Conservation (phyloP, 192 early-diverging fungal genomes). For the Phycomyces nitens region DNA sequence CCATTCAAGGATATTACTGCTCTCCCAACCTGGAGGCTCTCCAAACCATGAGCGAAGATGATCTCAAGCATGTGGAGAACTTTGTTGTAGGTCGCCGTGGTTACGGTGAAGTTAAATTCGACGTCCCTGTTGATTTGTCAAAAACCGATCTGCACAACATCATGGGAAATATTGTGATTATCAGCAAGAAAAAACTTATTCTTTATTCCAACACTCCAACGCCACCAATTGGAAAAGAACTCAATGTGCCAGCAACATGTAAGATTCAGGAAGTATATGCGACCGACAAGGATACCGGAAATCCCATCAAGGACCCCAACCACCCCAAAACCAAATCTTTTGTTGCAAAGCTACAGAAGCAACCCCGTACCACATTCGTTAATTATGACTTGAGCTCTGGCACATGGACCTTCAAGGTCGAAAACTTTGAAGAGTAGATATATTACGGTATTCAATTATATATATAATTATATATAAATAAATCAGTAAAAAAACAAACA, state of each 20-base stretch:
- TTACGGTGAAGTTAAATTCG: constrained; percentile 75
- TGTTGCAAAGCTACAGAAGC: constrained; percentile 61
- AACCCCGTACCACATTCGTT: constrained; percentile 78
- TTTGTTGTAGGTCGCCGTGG: constrained; percentile 69
- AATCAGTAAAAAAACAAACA: background rate
- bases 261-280: constrained; percentile 81
- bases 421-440: constrained; percentile 57
- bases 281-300: constrained; percentile 70
- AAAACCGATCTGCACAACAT: constrained; percentile 58
- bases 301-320: constrained; percentile 59
- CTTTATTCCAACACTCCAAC: constrained; percentile 83
- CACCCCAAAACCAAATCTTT: constrained; percentile 70
- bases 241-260: constrained; percentile 85
- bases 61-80: constrained; percentile 67
- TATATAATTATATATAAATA: background rate
- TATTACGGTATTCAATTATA: background rate
- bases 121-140: constrained; percentile 79
- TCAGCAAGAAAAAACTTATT: constrained; percentile 61
- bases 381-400: constrained; percentile 70
- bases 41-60: constrained; percentile 57
- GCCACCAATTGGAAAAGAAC: constrained; percentile 76
- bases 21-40: constrained; percentile 73
- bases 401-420: constrained; percentile 89
- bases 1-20: constrained; percentile 69
- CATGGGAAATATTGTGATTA: constrained; percentile 74